Base-by-base conservation (phyloP, 345 rosid genomes). In the Clarkia xantiana region DNA sequence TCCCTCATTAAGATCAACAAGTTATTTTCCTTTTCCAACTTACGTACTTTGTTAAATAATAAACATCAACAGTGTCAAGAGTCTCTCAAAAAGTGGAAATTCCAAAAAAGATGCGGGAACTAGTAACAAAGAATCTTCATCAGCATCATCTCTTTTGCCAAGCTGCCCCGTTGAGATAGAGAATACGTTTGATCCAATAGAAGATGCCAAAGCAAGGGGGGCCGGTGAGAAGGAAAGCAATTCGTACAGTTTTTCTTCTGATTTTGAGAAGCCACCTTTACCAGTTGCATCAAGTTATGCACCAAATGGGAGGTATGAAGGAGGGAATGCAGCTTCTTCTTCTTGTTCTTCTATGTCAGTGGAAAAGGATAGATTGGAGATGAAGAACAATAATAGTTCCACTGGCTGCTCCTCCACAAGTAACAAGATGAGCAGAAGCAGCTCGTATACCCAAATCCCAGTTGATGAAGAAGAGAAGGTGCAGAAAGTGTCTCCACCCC, bases 401-500 rank as follows among this genome's bases (percentile, higher is more conserved):
- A 64, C 68, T 29, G 79, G 84, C 44, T n/a, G n/a, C n/a, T n/a
- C n/a, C n/a, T 61, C 79, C 42, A 52, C 75, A 11, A 73, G 72
- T 71, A 84, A 77, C 57, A 83, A 72, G 51, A 45, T 43, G 48
- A 53, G 55, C 40, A 47, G n/a, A n/a, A n/a, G 11, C 13, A 59
- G 75, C 54, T 73, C 72, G 18, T 60, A 64, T 66, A 52, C 79
- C 60, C 91, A 81, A 55, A 76, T 58, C 44, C 57, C 71, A 11
- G 66, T 53, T 42, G 94, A 79, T 51, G 56, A 67, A 34, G 91
- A 79, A 74, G 97, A 86, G 62, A 86, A 77, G 73, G 78, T 76
- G 59, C 85, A 65, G 59, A 79, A 79, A 71, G 83, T 73, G 41
- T 86, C 96, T 14, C 96, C 93, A 1, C 81, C 98, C 50, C 81